These are phyloP conservation scores for Microdochium paspali DNA, from an alignment of 2,329 filamentous ascomycete species.

Conservation along the genomic window DNA sequence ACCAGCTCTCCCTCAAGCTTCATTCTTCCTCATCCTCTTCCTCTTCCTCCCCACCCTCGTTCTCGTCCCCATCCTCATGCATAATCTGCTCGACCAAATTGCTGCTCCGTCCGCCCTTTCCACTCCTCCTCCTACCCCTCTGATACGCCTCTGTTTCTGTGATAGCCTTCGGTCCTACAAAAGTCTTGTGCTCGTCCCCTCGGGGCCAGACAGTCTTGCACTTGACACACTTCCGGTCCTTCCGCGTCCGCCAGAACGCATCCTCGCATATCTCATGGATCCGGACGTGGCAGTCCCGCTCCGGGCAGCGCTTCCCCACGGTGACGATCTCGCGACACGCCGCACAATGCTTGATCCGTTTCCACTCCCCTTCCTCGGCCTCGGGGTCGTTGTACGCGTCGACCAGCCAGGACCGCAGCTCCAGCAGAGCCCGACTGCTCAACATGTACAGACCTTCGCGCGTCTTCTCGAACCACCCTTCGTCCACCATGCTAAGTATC, in stretches of 20 bases:
- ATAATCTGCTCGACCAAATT: conserved; percentile 24
- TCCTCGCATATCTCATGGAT: conserved; percentile 70
- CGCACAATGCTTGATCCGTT: conserved; percentile 77
- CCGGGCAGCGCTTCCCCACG: conserved; percentile 65
- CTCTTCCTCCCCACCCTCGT: conserved; percentile 15
- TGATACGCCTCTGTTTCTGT: conserved; percentile 43
- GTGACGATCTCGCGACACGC: conserved; percentile 89
- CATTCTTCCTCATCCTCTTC: conserved; percentile 12
- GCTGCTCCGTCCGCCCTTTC: conserved; percentile 19
- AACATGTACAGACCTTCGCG: conserved; percentile 63
- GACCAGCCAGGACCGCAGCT: conserved; percentile 75
- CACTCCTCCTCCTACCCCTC: conserved; percentile 27
- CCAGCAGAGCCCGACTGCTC: conserved; percentile 70
- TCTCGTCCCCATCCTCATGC: conserved; percentile 13
- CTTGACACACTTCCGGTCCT: conserved; percentile 54
- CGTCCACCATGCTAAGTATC: conserved; percentile 59
- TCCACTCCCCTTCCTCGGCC: conserved; percentile 48
- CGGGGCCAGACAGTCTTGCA: conserved; percentile 41
- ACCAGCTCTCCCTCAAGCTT: conserved; percentile 13
- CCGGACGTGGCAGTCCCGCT: conserved; percentile 57
- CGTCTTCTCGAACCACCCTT: conserved; percentile 80
- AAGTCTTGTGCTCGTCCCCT: conserved; percentile 20
- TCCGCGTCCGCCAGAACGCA: conserved; percentile 61
- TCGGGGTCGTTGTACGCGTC: conserved; percentile 79
- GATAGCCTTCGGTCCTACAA: conserved; percentile 47